Evolutionary conservation across 192 early-diverging fungal genomes (phyloP), one percentile per base, ranked within the genome.

Genomic region (Backusella macrospora): DNA sequence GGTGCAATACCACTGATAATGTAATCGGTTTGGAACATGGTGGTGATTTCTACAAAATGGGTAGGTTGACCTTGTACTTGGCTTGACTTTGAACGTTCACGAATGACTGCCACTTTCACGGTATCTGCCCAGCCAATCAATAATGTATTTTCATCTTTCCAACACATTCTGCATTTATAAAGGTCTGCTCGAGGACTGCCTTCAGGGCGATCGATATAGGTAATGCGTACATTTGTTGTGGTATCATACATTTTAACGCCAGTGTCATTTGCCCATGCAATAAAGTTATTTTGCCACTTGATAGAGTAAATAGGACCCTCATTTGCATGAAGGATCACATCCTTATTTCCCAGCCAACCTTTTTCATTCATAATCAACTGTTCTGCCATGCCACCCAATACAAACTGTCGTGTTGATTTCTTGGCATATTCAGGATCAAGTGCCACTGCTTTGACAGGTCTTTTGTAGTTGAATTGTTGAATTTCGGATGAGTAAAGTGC

Each of bases 211-310:
- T 91, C 91, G 68, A 99, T 90, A 72, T 91, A 93, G 26, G 93
- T 93, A 67, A 99, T 95, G 43, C 92, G 90, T 59, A 87, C 83
- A 23, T 88, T 86, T 21, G 83, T 82, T 2, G 76, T 74, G 0
- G 89, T 88, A 76, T 97, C 94, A 72, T 97, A 97, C 13, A 99
- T 86, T 71, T 93, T 89, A 14, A 93, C 91, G 29, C 94, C 95
- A 67, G 90, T 86, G 72, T 98, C 96, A 77, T 95, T 96, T 1
- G 96, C 94, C 96, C 96, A 99, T 0, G 96, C 97, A 76, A 99
- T 93, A 73, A 93, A 87, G 29, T 86, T 88, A 6, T 82, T 88
- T 40, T 90, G 80, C 98, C 98, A 99, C 75, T 90, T 87, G 47
- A 96, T 89, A 14, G 89, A 85, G 77, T 91, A 93, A 45, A 99